Percentiles rank a stretch among this genome's conserved stretches.
Conservation (phyloP, 768 basidiomycete species). For the Termitomyces sp. region DNA sequence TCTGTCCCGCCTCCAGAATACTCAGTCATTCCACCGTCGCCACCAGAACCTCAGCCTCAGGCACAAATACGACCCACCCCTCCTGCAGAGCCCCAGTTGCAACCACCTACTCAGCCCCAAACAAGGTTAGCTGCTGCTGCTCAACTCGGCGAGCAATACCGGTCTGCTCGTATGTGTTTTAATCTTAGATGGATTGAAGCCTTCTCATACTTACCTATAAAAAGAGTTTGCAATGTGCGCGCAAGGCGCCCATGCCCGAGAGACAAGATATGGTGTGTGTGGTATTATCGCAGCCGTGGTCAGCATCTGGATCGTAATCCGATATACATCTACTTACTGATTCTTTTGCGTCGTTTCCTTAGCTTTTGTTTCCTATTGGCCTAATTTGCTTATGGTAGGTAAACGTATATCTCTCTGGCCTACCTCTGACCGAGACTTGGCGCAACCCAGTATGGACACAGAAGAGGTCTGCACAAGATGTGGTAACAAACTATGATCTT, state of each 20-base stretch:
- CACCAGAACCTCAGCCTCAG: background rate
- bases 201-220: background rate
- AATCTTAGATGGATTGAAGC: background rate
- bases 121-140: background rate
- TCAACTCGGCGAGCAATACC: slow-evolving; percentile 13
- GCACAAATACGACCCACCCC: background rate
- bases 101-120: background rate
- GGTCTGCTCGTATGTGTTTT: slow-evolving; percentile 9
- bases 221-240: slow-evolving; percentile 15
- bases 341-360: background rate
- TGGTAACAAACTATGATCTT: slow-evolving; percentile 7
- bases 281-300: slow-evolving; percentile 16
- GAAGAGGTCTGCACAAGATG: slow-evolving; percentile 10
- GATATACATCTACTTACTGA: background rate
- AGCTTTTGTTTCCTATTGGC: slow-evolving; percentile 14
- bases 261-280: slow-evolving; percentile 12
- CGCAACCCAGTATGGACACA: slow-evolving; percentile 5
- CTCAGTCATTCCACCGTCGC: background rate
- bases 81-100: background rate
- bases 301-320: background rate
- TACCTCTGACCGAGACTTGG: background rate
- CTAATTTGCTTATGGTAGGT: slow-evolving; percentile 14
- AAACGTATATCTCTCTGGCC: background rate
- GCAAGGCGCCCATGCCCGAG: slow-evolving; percentile 7
- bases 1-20: background rate